Base-by-base conservation (phyloP, 148 eudicot genomes). In the Camellia sinensis region DNA sequence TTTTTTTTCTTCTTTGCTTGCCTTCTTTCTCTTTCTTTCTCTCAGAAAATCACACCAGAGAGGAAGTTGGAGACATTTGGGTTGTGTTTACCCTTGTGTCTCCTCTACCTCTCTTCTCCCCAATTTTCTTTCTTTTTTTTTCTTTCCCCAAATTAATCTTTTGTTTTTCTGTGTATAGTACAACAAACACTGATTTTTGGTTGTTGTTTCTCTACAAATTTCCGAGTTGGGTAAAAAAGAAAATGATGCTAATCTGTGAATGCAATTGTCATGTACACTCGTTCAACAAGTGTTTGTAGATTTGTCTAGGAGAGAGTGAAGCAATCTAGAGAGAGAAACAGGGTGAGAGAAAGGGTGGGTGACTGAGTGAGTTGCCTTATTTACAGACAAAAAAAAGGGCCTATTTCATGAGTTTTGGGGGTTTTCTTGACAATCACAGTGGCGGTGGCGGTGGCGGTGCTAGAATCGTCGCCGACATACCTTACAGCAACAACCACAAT, bases 401-500 rank as follows among this genome's bases (percentile, higher is more conserved):
- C 5, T 78, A 44, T 85, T 88, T 90, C 77, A 94, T 94, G 97
- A 94, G 92, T 94, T 94, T 94, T 87, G 98, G 94, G 86, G 98
- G 93, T 19, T 91, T 91, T 85, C 88, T 92, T 18, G 93, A 90
- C 68, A 92, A 79, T 86, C 82, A 78, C 82, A 65, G 79, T 67
- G 83, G 78, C 82, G 85, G 86, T 14, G 86, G 88, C 41, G 77
- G 77, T 40, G 85, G 85, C 3, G 87, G 89, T 54, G 91, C 87
- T 65, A 82, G 90, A 67, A 60, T 81, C 76, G 87, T 85, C 54
- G 78, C 89, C 19, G 92, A 90, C 77, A 71, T 88, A 40, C 76
- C 90, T 43, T 89, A 90, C 78, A 76, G 29, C 73, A 76, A 17
- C 77, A 79, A 15, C 80, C 80, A 56, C 83, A 87, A 54, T 79